phyloP scores from a whole-genome alignment of 345 rosid species.

The Moricandia moricandioides region DNA sequence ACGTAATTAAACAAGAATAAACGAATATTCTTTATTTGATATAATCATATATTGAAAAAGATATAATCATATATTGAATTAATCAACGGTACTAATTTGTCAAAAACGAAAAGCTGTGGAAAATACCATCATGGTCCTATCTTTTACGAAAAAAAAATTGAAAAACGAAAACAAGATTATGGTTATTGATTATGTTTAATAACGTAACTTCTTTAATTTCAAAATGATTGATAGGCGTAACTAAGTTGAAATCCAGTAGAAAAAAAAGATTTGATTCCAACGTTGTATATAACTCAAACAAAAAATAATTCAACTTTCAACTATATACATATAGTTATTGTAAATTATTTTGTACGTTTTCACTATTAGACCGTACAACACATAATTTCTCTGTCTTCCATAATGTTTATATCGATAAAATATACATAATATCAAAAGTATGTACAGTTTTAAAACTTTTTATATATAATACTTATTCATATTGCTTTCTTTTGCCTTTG shows the following conservation, averaged over 20 bases:
- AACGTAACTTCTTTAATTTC: background rate
- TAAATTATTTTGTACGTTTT: background rate
- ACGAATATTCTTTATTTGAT: conserved; percentile 29
- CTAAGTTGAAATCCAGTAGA: conserved; percentile 1
- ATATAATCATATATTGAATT: conserved; percentile 10
- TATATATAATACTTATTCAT: background rate
- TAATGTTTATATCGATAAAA: background rate
- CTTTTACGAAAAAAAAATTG: background rate
- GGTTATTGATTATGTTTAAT: background rate
- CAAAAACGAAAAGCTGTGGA: background rate
- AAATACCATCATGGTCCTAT: conserved; percentile 14
- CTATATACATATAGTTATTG: background rate
- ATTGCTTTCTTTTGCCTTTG: conserved; percentile 19
- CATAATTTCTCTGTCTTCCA: conserved; percentile 17
- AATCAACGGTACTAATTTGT: conserved; percentile 26
- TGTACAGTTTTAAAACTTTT: background rate
- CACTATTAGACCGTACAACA: conserved; percentile 20
- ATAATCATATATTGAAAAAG: no score
- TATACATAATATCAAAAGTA: background rate
- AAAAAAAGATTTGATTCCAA: conserved; percentile 22
- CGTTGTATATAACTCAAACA: background rate
- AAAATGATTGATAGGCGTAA: background rate
- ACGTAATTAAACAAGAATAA: conserved; percentile 27
- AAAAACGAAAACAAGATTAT: background rate
- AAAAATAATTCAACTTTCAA: background rate